Evolutionary conservation across 768 basidiomycete species (phyloP).

Genomic region (Leucocoprinus leucothites): DNA sequence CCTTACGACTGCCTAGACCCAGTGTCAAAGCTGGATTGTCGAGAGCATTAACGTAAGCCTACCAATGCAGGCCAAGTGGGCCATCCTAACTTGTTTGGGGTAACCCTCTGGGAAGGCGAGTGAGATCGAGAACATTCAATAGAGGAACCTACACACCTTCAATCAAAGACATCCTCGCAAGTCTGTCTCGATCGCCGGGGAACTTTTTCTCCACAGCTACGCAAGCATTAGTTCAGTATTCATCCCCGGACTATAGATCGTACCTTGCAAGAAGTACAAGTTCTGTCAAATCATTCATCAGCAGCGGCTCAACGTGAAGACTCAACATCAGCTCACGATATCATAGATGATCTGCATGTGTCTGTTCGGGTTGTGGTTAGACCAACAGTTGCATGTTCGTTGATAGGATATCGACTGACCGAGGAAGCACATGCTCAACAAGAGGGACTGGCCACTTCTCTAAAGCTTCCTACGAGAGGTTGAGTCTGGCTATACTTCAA

Average conservation of each 20-base stretch:
- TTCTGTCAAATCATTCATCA: conserved; percentile 33
- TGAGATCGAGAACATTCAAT: neutral
- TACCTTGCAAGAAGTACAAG: conserved; percentile 71
- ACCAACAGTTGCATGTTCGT: too few relatives aligned
- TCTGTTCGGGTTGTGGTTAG: conserved; percentile 27
- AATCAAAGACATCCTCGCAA: conserved; percentile 88
- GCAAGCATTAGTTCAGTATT: neutral
- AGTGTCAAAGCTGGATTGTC: conserved; percentile 1
- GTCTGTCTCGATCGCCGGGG: conserved; percentile 80
- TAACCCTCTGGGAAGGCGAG: conserved; percentile 56
- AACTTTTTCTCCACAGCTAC: conserved; percentile 84
- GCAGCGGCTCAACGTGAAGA: neutral
- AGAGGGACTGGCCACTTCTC: conserved; percentile 94
- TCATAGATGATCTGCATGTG: conserved; percentile 94
- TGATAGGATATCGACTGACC: conserved; percentile 31
- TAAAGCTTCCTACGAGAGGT: conserved; percentile 58
- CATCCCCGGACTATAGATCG: conserved; percentile 14
- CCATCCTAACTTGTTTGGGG: conserved; percentile 88
- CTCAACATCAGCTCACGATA: conserved; percentile 50
- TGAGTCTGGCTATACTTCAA: neutral
- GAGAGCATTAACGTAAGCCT: conserved; percentile 16
- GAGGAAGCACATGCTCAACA: conserved; percentile 80
- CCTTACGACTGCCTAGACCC: conserved; percentile 63
- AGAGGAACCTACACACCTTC: conserved; percentile 50
- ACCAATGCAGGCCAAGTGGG: conserved; percentile 86